These are phyloP conservation scores for Aspergillus thermomutatus DNA, from an alignment of 2,329 filamentous ascomycete genomes.

Conservation along the genomic window DNA sequence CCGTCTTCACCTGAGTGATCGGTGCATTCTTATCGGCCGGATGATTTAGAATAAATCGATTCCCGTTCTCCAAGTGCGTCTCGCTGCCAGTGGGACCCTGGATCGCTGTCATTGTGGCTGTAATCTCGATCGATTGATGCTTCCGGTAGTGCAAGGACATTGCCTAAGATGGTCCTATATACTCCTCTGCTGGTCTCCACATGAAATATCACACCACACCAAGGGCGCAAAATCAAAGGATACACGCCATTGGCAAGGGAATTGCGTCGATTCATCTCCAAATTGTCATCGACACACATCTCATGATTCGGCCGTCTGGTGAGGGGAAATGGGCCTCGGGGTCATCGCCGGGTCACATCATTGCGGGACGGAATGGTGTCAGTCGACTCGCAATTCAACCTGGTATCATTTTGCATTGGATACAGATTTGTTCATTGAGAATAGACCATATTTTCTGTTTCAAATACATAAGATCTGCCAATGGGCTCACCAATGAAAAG, in stretches of 20 bases:
- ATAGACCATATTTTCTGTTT: neutral
- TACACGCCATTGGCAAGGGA: neutral
- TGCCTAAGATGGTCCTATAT: neutral
- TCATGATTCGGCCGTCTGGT: neutral
- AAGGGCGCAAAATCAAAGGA: neutral
- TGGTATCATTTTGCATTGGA: no score
- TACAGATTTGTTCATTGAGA: no score
- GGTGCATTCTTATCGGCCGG: neutral
- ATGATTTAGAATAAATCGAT: no score
- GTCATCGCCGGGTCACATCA: slow-evolving; percentile 3
- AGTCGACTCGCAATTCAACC: no score
- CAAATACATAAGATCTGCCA: no score
- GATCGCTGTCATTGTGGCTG: slow-evolving; percentile 7
- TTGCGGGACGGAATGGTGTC: slow-evolving; percentile 12
- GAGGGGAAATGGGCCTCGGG: neutral
- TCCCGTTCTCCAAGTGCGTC: slow-evolving; percentile 1
- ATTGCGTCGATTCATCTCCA: neutral
- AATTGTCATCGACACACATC: neutral
- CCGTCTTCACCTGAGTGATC: neutral
- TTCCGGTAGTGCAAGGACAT: neutral
- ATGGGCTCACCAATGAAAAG: no score
- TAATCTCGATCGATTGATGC: neutral
- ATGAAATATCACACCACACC: neutral
- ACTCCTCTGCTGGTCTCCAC: neutral
- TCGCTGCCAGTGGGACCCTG: slow-evolving; percentile 3